Base-by-base conservation (phyloP, 495 filamentous ascomycete genomes). In the Penicillium roqueforti region DNA sequence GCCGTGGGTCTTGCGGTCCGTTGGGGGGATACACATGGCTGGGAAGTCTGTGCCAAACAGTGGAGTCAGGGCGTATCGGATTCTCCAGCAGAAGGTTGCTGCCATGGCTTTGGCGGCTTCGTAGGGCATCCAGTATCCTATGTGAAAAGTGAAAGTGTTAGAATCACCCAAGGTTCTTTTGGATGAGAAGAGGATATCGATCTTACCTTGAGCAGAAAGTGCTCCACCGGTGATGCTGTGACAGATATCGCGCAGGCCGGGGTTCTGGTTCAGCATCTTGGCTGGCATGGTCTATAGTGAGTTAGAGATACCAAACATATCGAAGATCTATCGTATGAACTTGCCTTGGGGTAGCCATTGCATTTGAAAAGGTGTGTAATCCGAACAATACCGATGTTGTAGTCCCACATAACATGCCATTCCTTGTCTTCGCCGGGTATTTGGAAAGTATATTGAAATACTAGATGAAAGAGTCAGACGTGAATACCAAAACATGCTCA, bases 101-200 rank as follows among this genome's bases (percentile, higher is more conserved):
- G 90, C 89, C 26, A 97, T 74, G 16, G 88, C 89, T 71, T 81
- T 85, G 23, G 93, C 93, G 34, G 87, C 89, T 34, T 83, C 73
- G 60, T 84, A 98, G 1, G 93, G 93, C 82, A 97, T 89, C 93
- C 92, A 98, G 73, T 98, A 98, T 22, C 93, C 93, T 95, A 62
- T 25, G 20, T 16, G 23, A 22, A 19, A 29, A 26, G 14, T 0
- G n/a, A 50, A 13, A 56, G 55, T 16, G 22, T 49, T 60, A 18
- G 55, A n/a, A 16, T n/a, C 20, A 34, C 8, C 14, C 32, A 56
- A 18, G 29, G 18, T 9, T 25, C 9, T 13, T 1, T 26, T 6
- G 22, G 16, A 18, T 22, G 5, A 18, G 37, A 14, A 26, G 18
- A 10, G 6, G 37, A 28, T 22, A 16, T 39, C 1, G 7, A 22